phyloP scores from a whole-genome alignment of 2,329 filamentous ascomycete species.

The Fusarium sp. region DNA sequence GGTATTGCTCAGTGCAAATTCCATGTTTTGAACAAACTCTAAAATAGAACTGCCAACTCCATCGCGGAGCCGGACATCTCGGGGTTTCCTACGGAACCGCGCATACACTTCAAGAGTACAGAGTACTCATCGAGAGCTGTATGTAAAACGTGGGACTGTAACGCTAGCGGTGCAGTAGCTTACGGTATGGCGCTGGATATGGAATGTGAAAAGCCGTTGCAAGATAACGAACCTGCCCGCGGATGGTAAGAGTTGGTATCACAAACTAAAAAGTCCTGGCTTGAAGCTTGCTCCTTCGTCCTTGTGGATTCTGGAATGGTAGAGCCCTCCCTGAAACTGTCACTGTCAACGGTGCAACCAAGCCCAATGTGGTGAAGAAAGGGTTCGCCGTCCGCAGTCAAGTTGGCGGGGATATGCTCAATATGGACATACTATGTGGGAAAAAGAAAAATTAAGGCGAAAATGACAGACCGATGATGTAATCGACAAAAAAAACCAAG shows the following conservation, averaged over 20 bases:
- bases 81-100: slow-evolving; percentile 8
- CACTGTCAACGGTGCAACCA: slow-evolving; percentile 19
- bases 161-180: slow-evolving; percentile 10
- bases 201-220: slow-evolving; percentile 8
- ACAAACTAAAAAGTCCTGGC: background rate
- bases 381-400: slow-evolving; percentile 10
- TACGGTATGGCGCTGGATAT: background rate
- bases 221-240: background rate
- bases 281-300: slow-evolving; percentile 10
- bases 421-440: background rate
- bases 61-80: slow-evolving; percentile 9
- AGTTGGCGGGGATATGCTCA: slow-evolving; percentile 2
- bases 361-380: slow-evolving; percentile 18
- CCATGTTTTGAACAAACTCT: slow-evolving; percentile 28
- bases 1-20: background rate
- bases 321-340: slow-evolving; percentile 10
- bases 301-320: background rate
- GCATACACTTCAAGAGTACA: background rate
- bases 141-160: slow-evolving; percentile 18
- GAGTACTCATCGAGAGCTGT: slow-evolving; percentile 12
- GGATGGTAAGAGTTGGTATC: background rate
- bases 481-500: slow-evolving; percentile 31
- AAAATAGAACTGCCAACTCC: background rate
- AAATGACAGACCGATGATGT: slow-evolving; percentile 26
- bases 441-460: slow-evolving; percentile 10